A percentile compares a stretch with the other conserved stretches of the same genome.
Evolutionary conservation across 129 eudicot species (phyloP).

Genomic region (Tanacetum coccineum): DNA sequence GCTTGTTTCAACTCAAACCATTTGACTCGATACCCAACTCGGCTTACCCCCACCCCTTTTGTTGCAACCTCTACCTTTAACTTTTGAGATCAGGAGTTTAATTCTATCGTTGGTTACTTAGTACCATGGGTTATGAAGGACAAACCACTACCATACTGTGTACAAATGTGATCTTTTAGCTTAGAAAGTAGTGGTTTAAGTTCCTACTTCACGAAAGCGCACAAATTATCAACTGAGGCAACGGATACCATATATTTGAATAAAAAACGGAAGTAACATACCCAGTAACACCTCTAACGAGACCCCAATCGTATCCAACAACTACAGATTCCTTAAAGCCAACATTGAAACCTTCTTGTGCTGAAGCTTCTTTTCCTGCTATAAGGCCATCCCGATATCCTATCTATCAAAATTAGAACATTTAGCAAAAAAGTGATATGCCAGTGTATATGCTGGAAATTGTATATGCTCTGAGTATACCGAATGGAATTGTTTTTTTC

Average conservation of each 20-base stretch:
- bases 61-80: too few species aligned
- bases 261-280: conserved; percentile 17
- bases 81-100: too few species aligned
- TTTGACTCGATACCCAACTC: too few species aligned
- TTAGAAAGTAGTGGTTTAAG: background rate
- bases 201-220: background rate
- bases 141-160: too few species aligned
- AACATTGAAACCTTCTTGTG: conserved; percentile 65
- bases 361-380: conserved; percentile 75
- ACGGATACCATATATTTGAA: background rate
- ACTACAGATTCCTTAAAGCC: conserved; percentile 61
- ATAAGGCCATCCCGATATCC: conserved; percentile 84
- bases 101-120: too few species aligned
- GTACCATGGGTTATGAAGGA: too few species aligned
- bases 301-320: conserved; percentile 57
- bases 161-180: too few species aligned
- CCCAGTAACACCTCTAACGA: conserved; percentile 80
- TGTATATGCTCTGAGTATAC: conserved; percentile 36
- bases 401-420: conserved; percentile 32
- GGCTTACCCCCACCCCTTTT: too few species aligned
- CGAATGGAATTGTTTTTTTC: conserved; percentile 61
- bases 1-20: too few species aligned
- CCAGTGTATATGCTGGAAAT: background rate
- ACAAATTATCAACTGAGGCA: background rate
- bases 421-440: background rate